phyloP scores from a whole-genome alignment of 2,329 filamentous ascomycete species.

The Cladobotryum protrusum region DNA sequence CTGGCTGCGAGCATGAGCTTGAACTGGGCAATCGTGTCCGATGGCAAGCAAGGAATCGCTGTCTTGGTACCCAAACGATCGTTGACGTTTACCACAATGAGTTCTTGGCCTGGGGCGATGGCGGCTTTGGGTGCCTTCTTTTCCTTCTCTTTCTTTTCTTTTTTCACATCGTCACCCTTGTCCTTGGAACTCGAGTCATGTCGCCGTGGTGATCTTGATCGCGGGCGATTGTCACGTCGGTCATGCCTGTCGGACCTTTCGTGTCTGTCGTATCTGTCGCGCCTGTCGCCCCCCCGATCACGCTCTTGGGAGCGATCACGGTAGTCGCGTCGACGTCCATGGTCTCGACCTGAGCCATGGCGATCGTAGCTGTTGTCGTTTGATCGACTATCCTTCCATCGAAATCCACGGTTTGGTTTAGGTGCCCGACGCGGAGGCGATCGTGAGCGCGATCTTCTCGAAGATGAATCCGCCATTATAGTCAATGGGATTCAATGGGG shows the following conservation, averaged over 20 bases:
- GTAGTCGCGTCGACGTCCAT: conserved; percentile 38
- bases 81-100: conserved; percentile 93
- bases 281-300: conserved; percentile 20
- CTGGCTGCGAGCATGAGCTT: conserved; percentile 87
- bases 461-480: conserved; percentile 20
- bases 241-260: conserved; percentile 23
- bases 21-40: conserved; percentile 77
- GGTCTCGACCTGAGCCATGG: conserved; percentile 23
- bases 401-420: conserved; percentile 40
- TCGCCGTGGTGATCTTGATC: conserved; percentile 15
- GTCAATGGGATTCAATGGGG: not conserved
- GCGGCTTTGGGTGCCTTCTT: conserved; percentile 19
- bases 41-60: conserved; percentile 80
- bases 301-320: conserved; percentile 33
- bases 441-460: conserved; percentile 20
- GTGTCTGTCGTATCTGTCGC: conserved; percentile 22
- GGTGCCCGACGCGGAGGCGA: conserved; percentile 21
- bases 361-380: conserved; percentile 38
- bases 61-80: conserved; percentile 96
- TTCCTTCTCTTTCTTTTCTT: conserved; percentile 32
- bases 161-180: conserved; percentile 29
- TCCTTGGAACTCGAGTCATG: conserved; percentile 29
- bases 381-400: conserved; percentile 51
- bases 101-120: conserved; percentile 54
- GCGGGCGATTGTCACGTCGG: conserved; percentile 16